Percentiles rank a stretch among this genome's conserved stretches.
Conservation (phyloP, 164 flowering plant genomes). For the Vitis labrusca region DNA sequence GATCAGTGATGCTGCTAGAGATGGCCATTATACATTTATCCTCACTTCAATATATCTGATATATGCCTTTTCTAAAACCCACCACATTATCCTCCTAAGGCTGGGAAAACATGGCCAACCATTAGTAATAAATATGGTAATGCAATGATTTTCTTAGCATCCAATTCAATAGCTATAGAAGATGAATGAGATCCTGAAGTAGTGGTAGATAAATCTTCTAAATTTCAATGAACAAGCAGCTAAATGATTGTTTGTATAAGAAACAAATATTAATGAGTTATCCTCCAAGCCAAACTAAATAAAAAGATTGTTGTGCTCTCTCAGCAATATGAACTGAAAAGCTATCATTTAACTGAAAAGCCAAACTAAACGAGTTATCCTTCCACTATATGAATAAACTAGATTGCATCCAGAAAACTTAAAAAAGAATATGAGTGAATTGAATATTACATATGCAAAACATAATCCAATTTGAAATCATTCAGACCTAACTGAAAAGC, state of each 20-base stretch:
- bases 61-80: too few relatives aligned
- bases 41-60: too few relatives aligned
- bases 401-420: not conserved
- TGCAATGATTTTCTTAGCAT: too few relatives aligned
- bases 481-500: conserved; percentile 75
- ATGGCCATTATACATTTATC: too few relatives aligned
- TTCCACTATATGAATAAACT: not conserved
- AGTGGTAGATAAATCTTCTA: not conserved
- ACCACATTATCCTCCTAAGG: too few relatives aligned
- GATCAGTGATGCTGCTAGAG: too few relatives aligned
- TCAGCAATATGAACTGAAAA: conserved; percentile 46
- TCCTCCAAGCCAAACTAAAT: too few relatives aligned
- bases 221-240: not conserved
- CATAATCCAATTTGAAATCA: not conserved
- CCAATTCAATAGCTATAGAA: too few relatives aligned
- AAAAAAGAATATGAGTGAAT: not conserved
- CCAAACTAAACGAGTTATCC: too few relatives aligned
- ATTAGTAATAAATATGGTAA: too few relatives aligned
- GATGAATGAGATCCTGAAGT: not conserved
- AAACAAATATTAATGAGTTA: too few relatives aligned
- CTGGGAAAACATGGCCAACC: too few relatives aligned
- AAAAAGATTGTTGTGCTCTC: not conserved
- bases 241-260: not conserved
- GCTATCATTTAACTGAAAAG: conserved; percentile 7
- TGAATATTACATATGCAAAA: not conserved